Percentiles rank a stretch among this genome's conserved stretches.
Conservation (phyloP, 208 protist genomes). For the Endotrypanum monterogeii region DNA sequence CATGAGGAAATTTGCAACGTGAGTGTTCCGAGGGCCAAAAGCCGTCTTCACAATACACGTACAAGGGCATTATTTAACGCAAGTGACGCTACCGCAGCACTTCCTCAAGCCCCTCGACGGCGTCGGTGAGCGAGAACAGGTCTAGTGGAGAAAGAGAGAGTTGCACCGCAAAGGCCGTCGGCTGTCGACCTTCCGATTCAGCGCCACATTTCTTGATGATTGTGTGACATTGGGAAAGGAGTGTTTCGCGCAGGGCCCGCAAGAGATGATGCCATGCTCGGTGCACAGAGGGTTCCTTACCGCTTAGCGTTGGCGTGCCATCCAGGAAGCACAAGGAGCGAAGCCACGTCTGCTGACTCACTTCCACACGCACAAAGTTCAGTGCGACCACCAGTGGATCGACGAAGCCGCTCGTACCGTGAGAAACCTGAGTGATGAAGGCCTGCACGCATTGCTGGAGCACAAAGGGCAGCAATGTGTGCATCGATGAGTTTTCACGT, state of each 20-base stretch:
- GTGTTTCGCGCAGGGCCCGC: not conserved
- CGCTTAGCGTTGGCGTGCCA: not conserved
- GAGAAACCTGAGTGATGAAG: constrained; percentile 38
- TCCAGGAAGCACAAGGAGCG: not conserved
- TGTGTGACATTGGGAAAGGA: constrained; percentile 20
- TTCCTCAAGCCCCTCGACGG: constrained; percentile 13
- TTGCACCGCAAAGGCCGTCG: not conserved
- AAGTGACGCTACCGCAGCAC: not conserved
- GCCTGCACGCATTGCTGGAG: constrained; percentile 37
- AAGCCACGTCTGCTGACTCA: constrained; percentile 8
- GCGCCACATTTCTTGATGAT: not conserved
- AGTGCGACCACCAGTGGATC: constrained; percentile 69
- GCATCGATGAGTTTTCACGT: constrained; percentile 5
- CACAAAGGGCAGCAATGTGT: constrained; percentile 32
- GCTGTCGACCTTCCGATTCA: not conserved
- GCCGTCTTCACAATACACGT: not conserved
- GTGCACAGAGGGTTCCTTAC: not conserved
- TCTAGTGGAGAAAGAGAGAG: constrained; percentile 19
- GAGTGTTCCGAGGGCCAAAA: not conserved
- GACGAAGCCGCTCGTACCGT: constrained; percentile 55
- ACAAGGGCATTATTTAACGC: not conserved
- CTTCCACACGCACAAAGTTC: constrained; percentile 61
- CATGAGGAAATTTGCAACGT: too few relatives aligned
- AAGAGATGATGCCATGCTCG: constrained; percentile 8
- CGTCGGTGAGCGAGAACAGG: constrained; percentile 20